These are phyloP conservation scores for Hypericum perforatum DNA, from an alignment of 345 rosid species.

Conservation along the genomic window DNA sequence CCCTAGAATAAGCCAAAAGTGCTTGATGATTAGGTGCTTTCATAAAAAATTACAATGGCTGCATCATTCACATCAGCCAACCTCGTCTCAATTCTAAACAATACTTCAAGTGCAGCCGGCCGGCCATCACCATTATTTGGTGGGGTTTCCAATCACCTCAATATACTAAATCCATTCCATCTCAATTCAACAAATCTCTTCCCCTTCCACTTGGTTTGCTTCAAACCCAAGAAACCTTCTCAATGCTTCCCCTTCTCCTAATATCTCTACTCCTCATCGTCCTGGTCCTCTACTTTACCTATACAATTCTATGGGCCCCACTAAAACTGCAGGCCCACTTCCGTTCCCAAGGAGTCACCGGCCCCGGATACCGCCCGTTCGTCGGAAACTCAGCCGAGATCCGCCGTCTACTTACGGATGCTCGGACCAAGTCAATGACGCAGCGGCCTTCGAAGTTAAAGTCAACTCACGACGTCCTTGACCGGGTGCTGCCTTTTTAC, in stretches of 20 bases:
- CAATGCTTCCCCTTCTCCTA: neutral
- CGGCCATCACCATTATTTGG: too few species aligned
- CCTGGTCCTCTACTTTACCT: neutral
- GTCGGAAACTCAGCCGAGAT: constrained; percentile 6
- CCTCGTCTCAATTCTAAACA: too few species aligned
- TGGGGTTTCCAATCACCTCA: too few species aligned
- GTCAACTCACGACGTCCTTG: neutral
- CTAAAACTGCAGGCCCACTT: constrained; percentile 2
- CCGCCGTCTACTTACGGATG: constrained; percentile 1
- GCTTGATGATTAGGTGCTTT: too few species aligned
- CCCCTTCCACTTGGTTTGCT: too few species aligned
- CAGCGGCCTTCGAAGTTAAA: neutral
- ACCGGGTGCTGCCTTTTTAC: constrained; percentile 5
- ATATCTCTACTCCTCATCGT: neutral
- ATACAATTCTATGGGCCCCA: neutral
- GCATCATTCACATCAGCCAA: too few species aligned
- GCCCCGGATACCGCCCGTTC: constrained; percentile 4
- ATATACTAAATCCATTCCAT: too few species aligned
- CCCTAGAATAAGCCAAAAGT: too few species aligned
- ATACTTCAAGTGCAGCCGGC: too few species aligned
- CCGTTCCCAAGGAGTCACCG: neutral
- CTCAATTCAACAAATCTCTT: too few species aligned
- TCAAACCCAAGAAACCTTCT: too few species aligned
- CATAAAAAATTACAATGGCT: too few species aligned
- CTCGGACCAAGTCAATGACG: neutral